Evolutionary conservation across 352 stramenopile genomes (phyloP), one percentile per base, ranked within the genome.

Genomic region (Thraustotheca clavata): DNA sequence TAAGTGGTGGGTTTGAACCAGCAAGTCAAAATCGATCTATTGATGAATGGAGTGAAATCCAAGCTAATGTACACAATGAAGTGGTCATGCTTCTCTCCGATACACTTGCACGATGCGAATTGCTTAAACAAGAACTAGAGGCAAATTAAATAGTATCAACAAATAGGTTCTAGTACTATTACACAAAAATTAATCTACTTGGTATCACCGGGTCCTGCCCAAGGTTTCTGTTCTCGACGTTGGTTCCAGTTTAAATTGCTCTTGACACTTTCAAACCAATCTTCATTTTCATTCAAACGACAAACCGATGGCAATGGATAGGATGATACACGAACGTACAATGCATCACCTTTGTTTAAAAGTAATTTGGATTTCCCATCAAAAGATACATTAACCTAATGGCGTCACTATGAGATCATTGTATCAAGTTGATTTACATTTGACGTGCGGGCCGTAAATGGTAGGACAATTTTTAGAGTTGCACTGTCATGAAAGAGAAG

Each of bases 191-290:
- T 47, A 24, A 24, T 27, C 39, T 5, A 24, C n/a, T 24, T 2
- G n/a, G 4, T 2, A 24, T 47, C 39, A 18, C 35, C 57, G 27
- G 57, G 22, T 2, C 33, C 41, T 26, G 14, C 11, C 80, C 83
- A 94, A 2, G 86, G 86, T 66, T 94, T 94, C 57, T 91, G 82
- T 18, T 77, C 76, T 22, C 82, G 80, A 32, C 80, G 85, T 68
- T 91, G 84, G 73, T 97, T 97, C 89, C 89, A 97, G 71, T 96
- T 93, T n/a, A 97, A 77, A 61, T 94, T 94, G 14, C 83, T 88
- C 68, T 95, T 95, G 77, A 97, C 94, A 1, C 81, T 91, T 67
- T 90, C 75, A 62, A 97, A 96, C 89, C 89, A 97, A 71, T 97
- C 87, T 67, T 91, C 80, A 61, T 93, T 95, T 68, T 95, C 87